Evolutionary conservation across 306 rosid species (phyloP), one percentile per base, ranked within the genome.

Genomic region (Dryas drummondii): DNA sequence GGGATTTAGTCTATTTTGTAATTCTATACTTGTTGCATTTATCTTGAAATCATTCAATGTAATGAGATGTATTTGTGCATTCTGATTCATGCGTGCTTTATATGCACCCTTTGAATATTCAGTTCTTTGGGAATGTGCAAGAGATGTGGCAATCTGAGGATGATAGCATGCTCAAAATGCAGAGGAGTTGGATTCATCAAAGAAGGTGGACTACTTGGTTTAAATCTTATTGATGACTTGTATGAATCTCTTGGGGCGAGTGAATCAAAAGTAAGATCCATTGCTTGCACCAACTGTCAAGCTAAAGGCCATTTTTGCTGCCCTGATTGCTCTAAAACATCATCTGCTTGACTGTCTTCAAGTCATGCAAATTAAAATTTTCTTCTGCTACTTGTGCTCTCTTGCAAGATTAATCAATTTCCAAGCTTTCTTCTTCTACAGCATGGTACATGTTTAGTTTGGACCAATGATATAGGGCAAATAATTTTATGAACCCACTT

Each of bases 81-180:
- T 42, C 47, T 85, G 69, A 76, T 61, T 37, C 16, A 13, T 69
- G 11, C 17, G 14, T 13, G 54, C 46, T 57, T 56, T 13, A 13
- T 7, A 6, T 40, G 44, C 68, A 71, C 77, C 42, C 49, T 26
- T 17, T 78, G 67, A 26, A 57, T 14, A 15, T 83, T 80, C 87
- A 93, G 97, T 70, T 77, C 97, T 19, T 78, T 93, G 54, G 98
- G 90, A 11, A 75, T 93, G 92, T 93, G 97, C 90, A 93, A 84
- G 85, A 76, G 85, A 76, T 93, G 98, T 54, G 98, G 97, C 59
- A 87, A 93, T 74, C 53, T 93, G 75, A 84, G 82, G 87, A 83
- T 85, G 85, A 81, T 82, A 84, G 97, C 97, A 44, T 93, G 98
- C 82, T 60, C 87, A 44, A 84, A 62, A 74, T 91, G 98, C 68